Evolutionary conservation across 306 rosid genomes (phyloP).

Genomic region (Hylodesmum podocarpum): DNA sequence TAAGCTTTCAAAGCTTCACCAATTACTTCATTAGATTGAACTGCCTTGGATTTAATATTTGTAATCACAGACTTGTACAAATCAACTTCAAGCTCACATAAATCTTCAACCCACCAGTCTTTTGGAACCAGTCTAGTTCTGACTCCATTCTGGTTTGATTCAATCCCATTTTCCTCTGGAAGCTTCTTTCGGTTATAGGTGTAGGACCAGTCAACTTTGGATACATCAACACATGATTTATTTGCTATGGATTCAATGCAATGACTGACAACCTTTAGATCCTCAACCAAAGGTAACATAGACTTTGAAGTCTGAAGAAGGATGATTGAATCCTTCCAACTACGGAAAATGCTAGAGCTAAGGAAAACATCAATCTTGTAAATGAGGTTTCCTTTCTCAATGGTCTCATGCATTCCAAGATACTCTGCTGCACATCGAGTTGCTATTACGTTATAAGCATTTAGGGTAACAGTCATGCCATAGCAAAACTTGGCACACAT

Average conservation of each 20-base stretch:
- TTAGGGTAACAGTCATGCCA: constrained; percentile 93
- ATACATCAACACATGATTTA: constrained; percentile 76
- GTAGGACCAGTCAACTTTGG: constrained; percentile 94
- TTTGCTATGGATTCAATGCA: constrained; percentile 76
- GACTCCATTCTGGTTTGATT: constrained; percentile 56
- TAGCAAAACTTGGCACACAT: constrained; percentile 95
- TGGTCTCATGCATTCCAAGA: constrained; percentile 81
- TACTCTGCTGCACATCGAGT: constrained; percentile 91
- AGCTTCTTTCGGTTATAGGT: constrained; percentile 85
- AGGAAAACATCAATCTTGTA: constrained; percentile 97
- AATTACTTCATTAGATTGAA: constrained; percentile 63
- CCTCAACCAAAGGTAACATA: constrained; percentile 65
- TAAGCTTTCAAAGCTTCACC: constrained; percentile 94
- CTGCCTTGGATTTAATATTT: constrained; percentile 54
- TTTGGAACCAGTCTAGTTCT: constrained; percentile 75
- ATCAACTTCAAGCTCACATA: constrained; percentile 92
- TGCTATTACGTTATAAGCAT: constrained; percentile 80
- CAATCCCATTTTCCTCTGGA: constrained; percentile 71
- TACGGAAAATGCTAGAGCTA: constrained; percentile 80
- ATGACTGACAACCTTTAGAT: constrained; percentile 66
- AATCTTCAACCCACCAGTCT: constrained; percentile 99
- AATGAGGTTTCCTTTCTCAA: constrained; percentile 90
- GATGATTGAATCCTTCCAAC: constrained; percentile 99
- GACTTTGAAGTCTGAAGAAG: constrained; percentile 84
- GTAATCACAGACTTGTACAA: constrained; percentile 62